Percentiles rank a stretch among this genome's conserved stretches.
Evolutionary conservation across 768 basidiomycete species (phyloP).

Genomic region (Lactarius trivialis): DNA sequence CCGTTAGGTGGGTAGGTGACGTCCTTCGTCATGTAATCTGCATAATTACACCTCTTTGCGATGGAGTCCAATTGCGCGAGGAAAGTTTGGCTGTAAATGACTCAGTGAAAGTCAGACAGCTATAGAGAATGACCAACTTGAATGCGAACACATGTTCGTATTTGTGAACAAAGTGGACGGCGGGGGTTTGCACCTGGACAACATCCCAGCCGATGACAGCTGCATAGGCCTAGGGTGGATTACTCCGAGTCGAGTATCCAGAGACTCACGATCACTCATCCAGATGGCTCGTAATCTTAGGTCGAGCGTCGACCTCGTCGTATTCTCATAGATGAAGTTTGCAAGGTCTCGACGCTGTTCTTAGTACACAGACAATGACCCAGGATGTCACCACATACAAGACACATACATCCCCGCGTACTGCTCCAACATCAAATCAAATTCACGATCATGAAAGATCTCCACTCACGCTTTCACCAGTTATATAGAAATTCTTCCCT

Average conservation of each 20-base stretch:
- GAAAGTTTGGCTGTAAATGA: slow-evolving; percentile 46
- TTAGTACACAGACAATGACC: background rate
- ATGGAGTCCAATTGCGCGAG: slow-evolving; percentile 49
- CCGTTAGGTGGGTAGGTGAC: slow-evolving; percentile 66
- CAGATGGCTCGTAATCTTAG: slow-evolving; percentile 64
- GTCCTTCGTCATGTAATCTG: slow-evolving; percentile 52
- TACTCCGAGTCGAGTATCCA: background rate
- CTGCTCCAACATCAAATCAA: slow-evolving; percentile 30
- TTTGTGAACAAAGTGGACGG: slow-evolving; percentile 68
- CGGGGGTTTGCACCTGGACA: slow-evolving; percentile 63
- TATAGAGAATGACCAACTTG: slow-evolving; percentile 42
- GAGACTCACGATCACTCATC: slow-evolving; percentile 58
- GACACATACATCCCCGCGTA: slow-evolving; percentile 69
- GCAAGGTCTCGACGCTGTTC: slow-evolving; percentile 50
- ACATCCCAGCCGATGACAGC: slow-evolving; percentile 56
- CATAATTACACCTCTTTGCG: slow-evolving; percentile 53
- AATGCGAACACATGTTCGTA: slow-evolving; percentile 64
- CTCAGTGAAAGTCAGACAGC: background rate
- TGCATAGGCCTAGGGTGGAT: slow-evolving; percentile 23
- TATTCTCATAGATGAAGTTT: slow-evolving; percentile 62
- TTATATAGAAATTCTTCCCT: slow-evolving; percentile 60
- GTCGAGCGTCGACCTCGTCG: slow-evolving; percentile 36
- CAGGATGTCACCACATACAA: slow-evolving; percentile 38
- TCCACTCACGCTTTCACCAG: slow-evolving; percentile 64
- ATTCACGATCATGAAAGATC: background rate